A percentile compares a stretch with the other conserved stretches of the same genome.
These are phyloP conservation scores for Biscogniauxia marginata DNA, from an alignment of 2,329 filamentous ascomycete genomes.

Conservation along the genomic window DNA sequence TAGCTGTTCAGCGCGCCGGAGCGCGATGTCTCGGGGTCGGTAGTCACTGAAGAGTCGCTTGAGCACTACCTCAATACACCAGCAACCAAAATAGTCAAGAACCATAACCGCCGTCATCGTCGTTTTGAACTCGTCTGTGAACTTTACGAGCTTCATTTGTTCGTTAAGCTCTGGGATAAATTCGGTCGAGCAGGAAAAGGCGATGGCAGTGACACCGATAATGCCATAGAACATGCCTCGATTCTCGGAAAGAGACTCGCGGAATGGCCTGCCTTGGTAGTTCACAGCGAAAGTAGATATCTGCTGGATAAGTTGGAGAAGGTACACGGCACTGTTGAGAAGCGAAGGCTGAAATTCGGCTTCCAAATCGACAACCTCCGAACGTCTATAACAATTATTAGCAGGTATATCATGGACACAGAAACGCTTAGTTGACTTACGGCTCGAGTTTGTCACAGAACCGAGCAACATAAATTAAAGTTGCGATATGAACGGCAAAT, in stretches of 20 bases:
- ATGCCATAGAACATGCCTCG: slow-evolving; percentile 98
- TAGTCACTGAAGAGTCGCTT: slow-evolving; percentile 89
- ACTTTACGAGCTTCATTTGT: slow-evolving; percentile 88
- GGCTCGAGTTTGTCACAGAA: slow-evolving; percentile 84
- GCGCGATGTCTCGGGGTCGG: slow-evolving; percentile 88
- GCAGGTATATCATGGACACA: slow-evolving; percentile 1
- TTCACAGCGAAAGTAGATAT: slow-evolving; percentile 99
- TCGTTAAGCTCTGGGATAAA: slow-evolving; percentile 94
- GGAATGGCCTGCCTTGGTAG: slow-evolving; percentile 97
- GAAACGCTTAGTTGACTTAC: slow-evolving; percentile 52
- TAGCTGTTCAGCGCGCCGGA: slow-evolving; percentile 82
- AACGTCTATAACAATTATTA: slow-evolving; percentile 41
- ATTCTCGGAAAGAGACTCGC: slow-evolving; percentile 93
- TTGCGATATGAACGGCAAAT: slow-evolving; percentile 92
- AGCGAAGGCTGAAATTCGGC: slow-evolving; percentile 91
- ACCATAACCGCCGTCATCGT: slow-evolving; percentile 85
- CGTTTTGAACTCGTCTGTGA: slow-evolving; percentile 82
- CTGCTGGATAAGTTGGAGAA: slow-evolving; percentile 96
- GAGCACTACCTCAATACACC: slow-evolving; percentile 78
- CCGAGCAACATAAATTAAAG: slow-evolving; percentile 88
- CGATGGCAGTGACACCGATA: slow-evolving; percentile 81
- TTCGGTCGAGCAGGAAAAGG: slow-evolving; percentile 92
- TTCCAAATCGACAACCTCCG: slow-evolving; percentile 76
- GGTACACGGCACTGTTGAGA: slow-evolving; percentile 94
- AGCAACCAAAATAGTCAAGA: slow-evolving; percentile 84